phyloP scores from a whole-genome alignment of 1,284 basidiomycete genomes.

The Malassezia brasiliensis region DNA sequence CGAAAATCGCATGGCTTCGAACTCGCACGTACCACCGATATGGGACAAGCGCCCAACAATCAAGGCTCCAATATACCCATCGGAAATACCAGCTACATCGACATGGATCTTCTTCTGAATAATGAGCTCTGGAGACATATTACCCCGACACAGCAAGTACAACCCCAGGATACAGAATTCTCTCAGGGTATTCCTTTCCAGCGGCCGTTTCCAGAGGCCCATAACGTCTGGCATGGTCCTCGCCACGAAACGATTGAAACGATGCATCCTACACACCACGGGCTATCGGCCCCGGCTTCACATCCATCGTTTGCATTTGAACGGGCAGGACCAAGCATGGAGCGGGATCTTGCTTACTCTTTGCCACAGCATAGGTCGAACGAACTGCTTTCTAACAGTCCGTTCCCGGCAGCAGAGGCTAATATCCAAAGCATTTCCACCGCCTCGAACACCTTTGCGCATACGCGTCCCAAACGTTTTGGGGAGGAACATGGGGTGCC shows the following conservation, averaged over 20 bases:
- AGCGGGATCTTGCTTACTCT: too few relatives aligned
- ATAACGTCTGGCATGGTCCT: neutral
- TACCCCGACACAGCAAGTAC: neutral
- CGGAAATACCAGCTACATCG: slow-evolving; percentile 13
- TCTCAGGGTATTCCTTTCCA: neutral
- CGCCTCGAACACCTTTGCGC: too few relatives aligned
- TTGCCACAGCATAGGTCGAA: too few relatives aligned
- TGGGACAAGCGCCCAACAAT: neutral
- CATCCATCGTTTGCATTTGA: neutral
- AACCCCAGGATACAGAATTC: neutral
- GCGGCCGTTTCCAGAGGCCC: neutral
- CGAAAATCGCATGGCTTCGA: neutral
- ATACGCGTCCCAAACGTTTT: too few relatives aligned
- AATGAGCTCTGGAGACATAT: slow-evolving; percentile 26
- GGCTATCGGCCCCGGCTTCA: neutral
- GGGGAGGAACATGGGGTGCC: too few relatives aligned
- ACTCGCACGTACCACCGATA: neutral
- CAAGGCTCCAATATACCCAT: neutral
- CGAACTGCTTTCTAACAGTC: too few relatives aligned
- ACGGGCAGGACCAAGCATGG: neutral
- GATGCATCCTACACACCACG: neutral
- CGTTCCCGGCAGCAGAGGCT: too few relatives aligned
- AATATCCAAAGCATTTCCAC: too few relatives aligned
- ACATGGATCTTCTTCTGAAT: slow-evolving; percentile 31
- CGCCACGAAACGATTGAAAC: neutral